Base-by-base conservation (phyloP, 345 rosid species). In the Euclidium syriacum region DNA sequence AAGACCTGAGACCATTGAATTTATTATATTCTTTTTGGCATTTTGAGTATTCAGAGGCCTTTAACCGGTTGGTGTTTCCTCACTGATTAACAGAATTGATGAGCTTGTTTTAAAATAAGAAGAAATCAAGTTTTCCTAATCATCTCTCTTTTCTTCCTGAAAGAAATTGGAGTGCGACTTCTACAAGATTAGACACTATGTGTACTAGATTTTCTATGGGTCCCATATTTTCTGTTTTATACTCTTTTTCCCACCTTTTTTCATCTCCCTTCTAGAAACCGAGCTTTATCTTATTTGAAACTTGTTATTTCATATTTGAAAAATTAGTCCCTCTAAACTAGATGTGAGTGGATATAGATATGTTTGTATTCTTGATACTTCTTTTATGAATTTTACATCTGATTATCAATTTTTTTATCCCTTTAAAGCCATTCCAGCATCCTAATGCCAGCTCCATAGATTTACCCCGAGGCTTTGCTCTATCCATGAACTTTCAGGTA, bases 401-500 rank as follows among this genome's bases (percentile, higher is more conserved):
- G 57, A 48, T 3, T 29, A 55, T 52, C 20, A 8, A 25, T 10
- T 17, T 35, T 12, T n/a, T 42, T 32, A 44, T 27, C 19, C 49
- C 58, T 51, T 39, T 58, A 57, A 77, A 82, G 86, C 94, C 89
- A 55, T 79, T 58, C 62, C 87, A 68, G 47, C 87, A 83, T 67
- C 90, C 85, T 47, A 57, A 70, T 14, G 77, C 61, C 33, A 77
- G 79, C 68, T 77, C 87, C 34, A 72, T 79, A 68, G 95, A 87
- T 78, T 77, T 76, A 67, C 72, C 85, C 63, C 84, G 77, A 53
- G 81, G 79, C 77, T 83, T 81, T 70, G 70, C 75, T 65, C 90
- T 85, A 2, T 76, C 90, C n/a, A 68, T 86, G 74, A 73, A 85
- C 41, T 74, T 72, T 72, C 95, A 83, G 73, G 98, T 92, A 86